Conservation (phyloP, 495 filamentous ascomycete genomes). For the Trichoderma asperelloides region DNA sequence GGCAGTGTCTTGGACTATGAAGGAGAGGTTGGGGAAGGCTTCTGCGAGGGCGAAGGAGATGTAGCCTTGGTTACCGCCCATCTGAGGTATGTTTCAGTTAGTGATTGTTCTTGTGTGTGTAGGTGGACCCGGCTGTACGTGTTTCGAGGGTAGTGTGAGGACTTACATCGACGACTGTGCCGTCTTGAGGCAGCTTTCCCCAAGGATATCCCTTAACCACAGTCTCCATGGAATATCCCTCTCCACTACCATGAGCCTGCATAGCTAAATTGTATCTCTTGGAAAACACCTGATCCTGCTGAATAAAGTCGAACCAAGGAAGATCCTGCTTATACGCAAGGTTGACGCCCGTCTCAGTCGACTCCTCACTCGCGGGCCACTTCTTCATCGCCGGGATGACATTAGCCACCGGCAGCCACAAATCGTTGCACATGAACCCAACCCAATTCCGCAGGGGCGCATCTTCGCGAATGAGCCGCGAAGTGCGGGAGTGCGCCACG, state of each 20-base stretch:
- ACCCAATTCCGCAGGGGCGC: slow-evolving; percentile 27
- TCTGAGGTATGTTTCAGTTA: slow-evolving; percentile 2
- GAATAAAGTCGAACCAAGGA: slow-evolving; percentile 27
- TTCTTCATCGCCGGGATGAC: slow-evolving; percentile 22
- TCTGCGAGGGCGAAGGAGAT: slow-evolving; percentile 19
- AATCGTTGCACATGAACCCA: slow-evolving; percentile 29
- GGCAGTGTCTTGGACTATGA: slow-evolving; percentile 21
- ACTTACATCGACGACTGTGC: slow-evolving; percentile 13
- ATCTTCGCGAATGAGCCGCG: slow-evolving; percentile 26
- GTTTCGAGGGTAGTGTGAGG: too few relatives aligned
- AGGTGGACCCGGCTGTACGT: background rate
- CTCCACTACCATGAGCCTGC: slow-evolving; percentile 17
- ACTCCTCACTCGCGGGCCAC: slow-evolving; percentile 24
- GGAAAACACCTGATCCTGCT: slow-evolving; percentile 14
- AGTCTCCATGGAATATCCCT: slow-evolving; percentile 15
- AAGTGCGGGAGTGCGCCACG: slow-evolving; percentile 27
- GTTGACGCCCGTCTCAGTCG: slow-evolving; percentile 31
- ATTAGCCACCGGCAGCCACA: slow-evolving; percentile 23
- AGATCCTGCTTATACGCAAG: slow-evolving; percentile 24
- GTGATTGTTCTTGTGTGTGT: background rate
- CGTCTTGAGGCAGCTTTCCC: slow-evolving; percentile 14
- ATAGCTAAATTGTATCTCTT: slow-evolving; percentile 21
- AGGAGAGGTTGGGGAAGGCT: slow-evolving; percentile 15
- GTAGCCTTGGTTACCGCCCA: slow-evolving; percentile 23
- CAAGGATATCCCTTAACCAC: slow-evolving; percentile 20